phyloP scores from a whole-genome alignment of 1,139 yeast species.

The Kodamaea sp. region DNA sequence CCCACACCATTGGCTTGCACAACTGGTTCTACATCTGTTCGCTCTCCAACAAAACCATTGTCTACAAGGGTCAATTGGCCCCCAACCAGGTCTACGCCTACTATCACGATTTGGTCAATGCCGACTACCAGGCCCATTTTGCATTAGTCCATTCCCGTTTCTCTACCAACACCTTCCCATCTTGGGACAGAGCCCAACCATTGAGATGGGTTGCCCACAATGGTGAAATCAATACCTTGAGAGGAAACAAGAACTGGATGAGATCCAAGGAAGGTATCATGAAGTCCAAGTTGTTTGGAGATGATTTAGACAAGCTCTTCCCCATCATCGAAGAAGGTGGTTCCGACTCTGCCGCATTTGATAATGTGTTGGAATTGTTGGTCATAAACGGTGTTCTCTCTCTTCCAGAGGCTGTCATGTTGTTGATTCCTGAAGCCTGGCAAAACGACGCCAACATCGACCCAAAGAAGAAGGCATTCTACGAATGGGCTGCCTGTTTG shows the following conservation, averaged over 20 bases:
- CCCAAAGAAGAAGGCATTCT: constrained; percentile 88
- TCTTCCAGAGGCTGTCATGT: constrained; percentile 95
- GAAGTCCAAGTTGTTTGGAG: constrained; percentile 85
- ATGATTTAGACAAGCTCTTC: constrained; percentile 83
- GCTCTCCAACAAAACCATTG: constrained; percentile 82
- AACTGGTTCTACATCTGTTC: constrained; percentile 98
- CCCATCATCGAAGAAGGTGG: constrained; percentile 99
- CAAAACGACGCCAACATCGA: constrained; percentile 86
- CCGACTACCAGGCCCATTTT: constrained; percentile 92
- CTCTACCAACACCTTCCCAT: constrained; percentile 97
- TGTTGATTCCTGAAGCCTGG: constrained; percentile 98
- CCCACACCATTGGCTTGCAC: constrained; percentile 89
- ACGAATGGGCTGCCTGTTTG: constrained; percentile 98
- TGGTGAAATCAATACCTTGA: constrained; percentile 95
- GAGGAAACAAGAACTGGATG: constrained; percentile 99
- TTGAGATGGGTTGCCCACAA: constrained; percentile 97
- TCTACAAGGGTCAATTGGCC: constrained; percentile 96
- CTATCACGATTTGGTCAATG: constrained; percentile 89
- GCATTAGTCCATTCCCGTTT: constrained; percentile 96
- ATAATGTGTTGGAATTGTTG: constrained; percentile 88
- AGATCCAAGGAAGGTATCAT: constrained; percentile 97
- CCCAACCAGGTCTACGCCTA: constrained; percentile 95
- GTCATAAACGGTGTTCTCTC: constrained; percentile 90
- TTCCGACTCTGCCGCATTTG: constrained; percentile 98
- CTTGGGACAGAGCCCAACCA: constrained; percentile 99